Base-by-base conservation (phyloP, 768 basidiomycete genomes). In the Calocera cornea region DNA sequence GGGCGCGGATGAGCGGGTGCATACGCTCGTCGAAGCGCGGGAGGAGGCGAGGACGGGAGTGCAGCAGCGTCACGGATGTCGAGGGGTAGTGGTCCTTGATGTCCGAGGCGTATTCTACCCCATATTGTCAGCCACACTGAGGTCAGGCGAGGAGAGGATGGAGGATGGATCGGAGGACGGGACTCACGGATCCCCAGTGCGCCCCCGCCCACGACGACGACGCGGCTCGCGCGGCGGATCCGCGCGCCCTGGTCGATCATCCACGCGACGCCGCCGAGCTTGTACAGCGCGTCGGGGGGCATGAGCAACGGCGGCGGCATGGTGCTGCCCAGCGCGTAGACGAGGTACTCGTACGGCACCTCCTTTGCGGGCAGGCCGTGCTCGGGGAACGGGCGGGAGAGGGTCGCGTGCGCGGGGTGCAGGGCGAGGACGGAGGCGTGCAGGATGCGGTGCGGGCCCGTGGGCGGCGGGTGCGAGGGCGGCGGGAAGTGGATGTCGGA, bases 171-270 rank as follows among this genome's bases (percentile, higher is more conserved):
- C n/a, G n/a, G n/a, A 34, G 34, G n/a, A 7, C n/a, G n/a, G 44
- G 31, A 80, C 84, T 71, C 73, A 87, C 86, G 86, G 31, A 89
- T 83, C 1, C 88, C 88, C 10, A 89, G 80, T 0, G 88, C 86
- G 0, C 89, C 88, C 12, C 86, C 88, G 1, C 89, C 88, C 1
- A 89, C 81, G 16, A 89, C 80, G 7, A 89, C 80, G 2, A 90
- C 79, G 44, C 79, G 82, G 0, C 74, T 76, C 0, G 85, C 80
- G 1, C 73, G 75, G 65, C 80, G 75, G 64, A 89, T 78, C 2
- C 72, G 11, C 27, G 54, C 2, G 31, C 16, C 31, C 54, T 80
- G 79, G n/a, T 76, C 73, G 68, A 77, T 77, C 47, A 87, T 76
- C 80, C 83, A 86, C 1, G 74, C 76, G 17, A 85, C 76, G 0